Conservation (phyloP, 164 flowering plant species). For the Amborella trichopoda region DNA sequence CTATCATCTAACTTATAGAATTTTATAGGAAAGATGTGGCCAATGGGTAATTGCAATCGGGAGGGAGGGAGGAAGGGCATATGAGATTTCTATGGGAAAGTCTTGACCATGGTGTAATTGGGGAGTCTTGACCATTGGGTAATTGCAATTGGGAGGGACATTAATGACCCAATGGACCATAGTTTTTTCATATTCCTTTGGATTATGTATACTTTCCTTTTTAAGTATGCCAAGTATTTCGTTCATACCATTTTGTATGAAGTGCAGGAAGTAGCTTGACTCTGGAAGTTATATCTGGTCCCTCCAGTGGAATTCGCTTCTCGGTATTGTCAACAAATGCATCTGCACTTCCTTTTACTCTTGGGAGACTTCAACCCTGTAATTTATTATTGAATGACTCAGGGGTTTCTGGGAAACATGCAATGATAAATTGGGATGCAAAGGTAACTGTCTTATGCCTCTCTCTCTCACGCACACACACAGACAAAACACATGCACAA, state of each 20-base stretch:
- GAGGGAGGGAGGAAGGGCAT: too few species aligned
- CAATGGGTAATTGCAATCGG: too few species aligned
- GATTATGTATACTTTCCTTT: conserved; percentile 17
- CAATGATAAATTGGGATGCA: conserved; percentile 73
- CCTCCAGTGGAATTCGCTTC: conserved; percentile 48
- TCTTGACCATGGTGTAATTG: too few species aligned
- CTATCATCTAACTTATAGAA: too few species aligned
- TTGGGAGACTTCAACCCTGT: conserved; percentile 89
- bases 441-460: conserved; percentile 36
- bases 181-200: neutral
- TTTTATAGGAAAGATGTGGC: too few species aligned
- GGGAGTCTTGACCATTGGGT: too few species aligned
- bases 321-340: conserved; percentile 41
- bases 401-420: conserved; percentile 98
- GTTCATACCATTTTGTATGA: conserved; percentile 57
- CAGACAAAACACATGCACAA: too few species aligned
- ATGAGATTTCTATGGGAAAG: too few species aligned
- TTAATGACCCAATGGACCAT: neutral
- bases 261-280: conserved; percentile 89
- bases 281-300: conserved; percentile 83
- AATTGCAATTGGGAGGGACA: too few species aligned
- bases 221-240: conserved; percentile 46
- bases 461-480: too few species aligned
- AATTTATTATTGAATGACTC: conserved; percentile 61
- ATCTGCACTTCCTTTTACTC: conserved; percentile 62